Conservation (phyloP, 1,284 basidiomycete genomes). For the Austropuccinia psidii region DNA sequence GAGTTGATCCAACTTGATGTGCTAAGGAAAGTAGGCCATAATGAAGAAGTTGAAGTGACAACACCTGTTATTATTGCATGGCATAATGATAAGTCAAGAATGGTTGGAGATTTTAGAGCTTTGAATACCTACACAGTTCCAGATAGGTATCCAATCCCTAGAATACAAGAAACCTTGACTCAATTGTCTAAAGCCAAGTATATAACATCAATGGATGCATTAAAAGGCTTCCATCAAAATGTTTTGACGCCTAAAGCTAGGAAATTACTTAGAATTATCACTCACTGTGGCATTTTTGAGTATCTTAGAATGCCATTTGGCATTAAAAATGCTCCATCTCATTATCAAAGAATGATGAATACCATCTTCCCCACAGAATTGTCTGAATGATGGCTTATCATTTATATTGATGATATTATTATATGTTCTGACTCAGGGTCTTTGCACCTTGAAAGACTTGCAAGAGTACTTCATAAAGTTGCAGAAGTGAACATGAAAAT, state of each 20-base stretch:
- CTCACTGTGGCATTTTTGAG: neutral
- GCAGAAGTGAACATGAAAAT: too few species aligned
- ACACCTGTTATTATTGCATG: conserved; percentile 7
- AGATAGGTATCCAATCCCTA: conserved; percentile 4
- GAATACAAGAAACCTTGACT: neutral
- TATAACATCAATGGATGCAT: neutral
- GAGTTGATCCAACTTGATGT: neutral
- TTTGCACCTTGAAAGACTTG: too few species aligned
- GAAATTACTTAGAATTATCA: conserved; percentile 8
- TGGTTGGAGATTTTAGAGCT: neutral
- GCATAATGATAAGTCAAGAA: neutral
- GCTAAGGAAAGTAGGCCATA: neutral
- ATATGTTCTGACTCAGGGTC: too few species aligned
- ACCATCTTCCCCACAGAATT: neutral
- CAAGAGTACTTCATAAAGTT: too few species aligned
- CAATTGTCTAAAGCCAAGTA: neutral
- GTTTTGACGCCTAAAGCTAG: neutral
- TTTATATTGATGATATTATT: too few species aligned
- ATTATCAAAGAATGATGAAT: neutral
- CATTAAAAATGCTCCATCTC: conserved; percentile 1
- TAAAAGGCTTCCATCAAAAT: conserved; percentile 16
- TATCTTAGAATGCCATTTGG: conserved; percentile 13
- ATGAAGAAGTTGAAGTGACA: conserved; percentile 5
- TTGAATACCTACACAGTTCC: conserved; percentile 11
- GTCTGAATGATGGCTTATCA: neutral